A percentile compares a stretch with the other conserved stretches of the same genome.
Conservation (phyloP, 495 filamentous ascomycete genomes). For the Parachaetomium inaequale region DNA sequence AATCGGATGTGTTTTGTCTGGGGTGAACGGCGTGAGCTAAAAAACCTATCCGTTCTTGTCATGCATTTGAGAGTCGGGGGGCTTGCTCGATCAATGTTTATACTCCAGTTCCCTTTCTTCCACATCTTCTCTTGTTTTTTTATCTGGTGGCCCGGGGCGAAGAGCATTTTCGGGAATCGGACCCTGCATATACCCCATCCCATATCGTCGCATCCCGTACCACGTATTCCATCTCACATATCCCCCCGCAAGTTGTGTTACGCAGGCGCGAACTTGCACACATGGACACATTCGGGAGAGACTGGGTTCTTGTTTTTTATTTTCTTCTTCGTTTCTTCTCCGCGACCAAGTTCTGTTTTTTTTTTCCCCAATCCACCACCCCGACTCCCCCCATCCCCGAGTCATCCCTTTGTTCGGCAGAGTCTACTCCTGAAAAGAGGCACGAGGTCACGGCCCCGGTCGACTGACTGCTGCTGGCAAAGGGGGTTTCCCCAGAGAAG, state of each 20-base stretch:
- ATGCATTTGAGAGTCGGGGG: background rate
- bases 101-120: background rate
- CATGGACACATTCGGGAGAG: background rate
- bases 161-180: slow-evolving; percentile 4
- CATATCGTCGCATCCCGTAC: background rate
- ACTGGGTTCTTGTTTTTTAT: background rate
- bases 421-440: no score
- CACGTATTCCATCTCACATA: background rate
- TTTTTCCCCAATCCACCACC: background rate
- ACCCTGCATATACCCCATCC: slow-evolving; percentile 1
- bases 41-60: background rate
- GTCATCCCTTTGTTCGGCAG: no score
- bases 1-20: background rate
- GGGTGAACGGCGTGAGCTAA: background rate
- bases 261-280: background rate
- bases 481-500: no score
- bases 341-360: background rate
- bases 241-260: background rate
- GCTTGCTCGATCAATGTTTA: background rate
- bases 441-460: no score
- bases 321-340: no score
- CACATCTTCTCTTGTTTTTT: background rate
- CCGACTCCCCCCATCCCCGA: background rate
- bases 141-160: background rate
- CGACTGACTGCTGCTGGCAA: no score